A percentile compares a stretch with the other conserved stretches of the same genome.
phyloP scores from a whole-genome alignment of 2,329 filamentous ascomycete genomes.

The Trichophaea hybrida region DNA sequence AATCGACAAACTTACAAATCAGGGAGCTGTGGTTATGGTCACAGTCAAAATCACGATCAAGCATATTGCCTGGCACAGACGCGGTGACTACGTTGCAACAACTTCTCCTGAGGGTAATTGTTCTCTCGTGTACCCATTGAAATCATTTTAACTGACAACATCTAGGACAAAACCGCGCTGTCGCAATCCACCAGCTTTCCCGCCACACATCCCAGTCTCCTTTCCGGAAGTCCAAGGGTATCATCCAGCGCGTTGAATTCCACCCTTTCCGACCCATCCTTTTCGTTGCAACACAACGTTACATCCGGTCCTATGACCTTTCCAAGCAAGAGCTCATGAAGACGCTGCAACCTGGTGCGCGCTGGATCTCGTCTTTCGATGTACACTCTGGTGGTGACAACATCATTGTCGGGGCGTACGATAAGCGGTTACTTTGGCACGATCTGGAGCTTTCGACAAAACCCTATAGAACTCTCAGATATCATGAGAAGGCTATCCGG shows the following conservation, averaged over 20 bases:
- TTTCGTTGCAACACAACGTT: conserved; percentile 89
- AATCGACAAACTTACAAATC: conserved; percentile 43
- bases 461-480: conserved; percentile 92
- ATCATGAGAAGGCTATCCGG: conserved; percentile 83
- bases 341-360: conserved; percentile 80
- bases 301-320: conserved; percentile 86
- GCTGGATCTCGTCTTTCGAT: conserved; percentile 89
- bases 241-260: conserved; percentile 52
- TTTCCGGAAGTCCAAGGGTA: conserved; percentile 55
- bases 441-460: conserved; percentile 81
- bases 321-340: conserved; percentile 84
- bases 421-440: conserved; percentile 88
- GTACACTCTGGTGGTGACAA: conserved; percentile 90
- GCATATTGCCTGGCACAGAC: conserved; percentile 81
- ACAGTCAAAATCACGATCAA: conserved; percentile 72
- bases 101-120: conserved; percentile 63
- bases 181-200: conserved; percentile 86
- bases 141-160: neutral
- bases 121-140: neutral
- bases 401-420: conserved; percentile 85
- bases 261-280: conserved; percentile 86
- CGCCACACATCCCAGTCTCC: conserved; percentile 92
- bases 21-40: conserved; percentile 65
- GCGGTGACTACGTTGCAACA: conserved; percentile 86
- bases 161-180: conserved; percentile 40